A percentile compares a stretch with the other conserved stretches of the same genome.
Evolutionary conservation across 192 early-diverging fungal species (phyloP).

Genomic region (Coemansia asiatica): DNA sequence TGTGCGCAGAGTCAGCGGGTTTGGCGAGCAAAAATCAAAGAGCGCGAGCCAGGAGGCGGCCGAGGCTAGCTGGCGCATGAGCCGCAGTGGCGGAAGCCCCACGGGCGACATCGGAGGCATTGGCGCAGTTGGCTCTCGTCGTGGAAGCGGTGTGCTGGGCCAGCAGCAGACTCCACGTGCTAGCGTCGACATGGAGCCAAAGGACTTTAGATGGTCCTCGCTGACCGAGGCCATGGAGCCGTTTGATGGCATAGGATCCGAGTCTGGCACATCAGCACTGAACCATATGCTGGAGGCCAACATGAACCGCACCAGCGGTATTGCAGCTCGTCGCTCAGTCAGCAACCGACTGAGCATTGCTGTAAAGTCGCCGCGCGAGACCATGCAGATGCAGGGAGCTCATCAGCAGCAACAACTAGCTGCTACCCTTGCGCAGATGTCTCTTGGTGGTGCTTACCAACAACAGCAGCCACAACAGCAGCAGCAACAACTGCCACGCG

Average conservation of each 20-base stretch:
- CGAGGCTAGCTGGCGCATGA: slow-evolving; percentile 42
- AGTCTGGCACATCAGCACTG: slow-evolving; percentile 31
- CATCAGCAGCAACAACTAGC: slow-evolving; percentile 40
- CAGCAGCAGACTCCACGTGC: slow-evolving; percentile 50
- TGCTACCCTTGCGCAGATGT: slow-evolving; percentile 38
- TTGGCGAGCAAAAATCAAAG: slow-evolving; percentile 20
- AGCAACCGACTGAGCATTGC: slow-evolving; percentile 49
- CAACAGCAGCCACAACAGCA: too few relatives aligned
- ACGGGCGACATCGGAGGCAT: slow-evolving; percentile 18
- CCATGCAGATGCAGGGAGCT: slow-evolving; percentile 31
- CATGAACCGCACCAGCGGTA: slow-evolving; percentile 47
- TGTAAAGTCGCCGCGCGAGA: slow-evolving; percentile 50
- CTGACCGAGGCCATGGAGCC: slow-evolving; percentile 49
- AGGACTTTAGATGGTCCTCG: slow-evolving; percentile 53
- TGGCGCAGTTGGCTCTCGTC: slow-evolving; percentile 34
- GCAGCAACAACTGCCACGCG: slow-evolving; percentile 4
- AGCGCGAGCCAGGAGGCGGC: slow-evolving; percentile 51
- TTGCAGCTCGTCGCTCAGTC: slow-evolving; percentile 45
- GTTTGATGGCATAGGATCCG: slow-evolving; percentile 35
- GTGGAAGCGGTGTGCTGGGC: slow-evolving; percentile 32
- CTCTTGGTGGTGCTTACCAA: slow-evolving; percentile 26
- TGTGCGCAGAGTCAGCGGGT: slow-evolving; percentile 9
- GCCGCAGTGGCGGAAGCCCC: slow-evolving; percentile 11
- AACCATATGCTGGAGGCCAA: slow-evolving; percentile 39
- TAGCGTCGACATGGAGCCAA: slow-evolving; percentile 53